phyloP scores from a whole-genome alignment of 108 stramenopile genomes.

The Schizochytrium sp. region DNA sequence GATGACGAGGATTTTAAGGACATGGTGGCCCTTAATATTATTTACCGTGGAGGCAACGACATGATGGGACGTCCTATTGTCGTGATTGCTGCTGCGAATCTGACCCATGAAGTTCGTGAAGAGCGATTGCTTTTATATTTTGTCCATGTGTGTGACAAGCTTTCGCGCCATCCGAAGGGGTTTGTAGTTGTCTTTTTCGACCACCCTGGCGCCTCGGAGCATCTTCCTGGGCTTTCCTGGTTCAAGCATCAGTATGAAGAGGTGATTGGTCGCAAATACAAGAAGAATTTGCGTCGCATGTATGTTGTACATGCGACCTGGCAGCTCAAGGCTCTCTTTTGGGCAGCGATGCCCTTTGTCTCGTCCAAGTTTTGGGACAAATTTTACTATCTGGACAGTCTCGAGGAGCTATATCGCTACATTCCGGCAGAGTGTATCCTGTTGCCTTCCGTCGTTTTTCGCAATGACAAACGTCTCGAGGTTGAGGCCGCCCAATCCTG shows the following conservation, averaged over 20 bases:
- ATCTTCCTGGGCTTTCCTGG: neutral
- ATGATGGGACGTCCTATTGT: neutral
- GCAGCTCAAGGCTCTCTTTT: neutral
- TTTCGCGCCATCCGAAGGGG: neutral
- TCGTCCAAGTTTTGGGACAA: slow-evolving; percentile 16
- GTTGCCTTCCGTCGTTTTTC: neutral
- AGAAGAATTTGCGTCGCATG: neutral
- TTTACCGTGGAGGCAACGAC: neutral
- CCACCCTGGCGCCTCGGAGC: neutral
- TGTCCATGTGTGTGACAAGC: neutral
- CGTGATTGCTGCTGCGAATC: neutral
- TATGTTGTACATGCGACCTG: neutral
- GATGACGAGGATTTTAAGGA: neutral
- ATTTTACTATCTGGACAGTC: neutral
- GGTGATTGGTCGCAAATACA: slow-evolving; percentile 14
- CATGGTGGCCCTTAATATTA: neutral
- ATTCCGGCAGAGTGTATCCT: neutral
- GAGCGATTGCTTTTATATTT: neutral
- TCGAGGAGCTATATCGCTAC: neutral
- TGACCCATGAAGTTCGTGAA: neutral
- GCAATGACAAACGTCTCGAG: neutral
- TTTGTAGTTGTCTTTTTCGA: neutral
- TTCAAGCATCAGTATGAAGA: neutral
- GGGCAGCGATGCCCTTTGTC: slow-evolving; percentile 12
- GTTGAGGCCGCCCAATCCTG: neutral